Evolutionary conservation across 2,329 filamentous ascomycete genomes (phyloP).

Genomic region (Alternaria arborescens): DNA sequence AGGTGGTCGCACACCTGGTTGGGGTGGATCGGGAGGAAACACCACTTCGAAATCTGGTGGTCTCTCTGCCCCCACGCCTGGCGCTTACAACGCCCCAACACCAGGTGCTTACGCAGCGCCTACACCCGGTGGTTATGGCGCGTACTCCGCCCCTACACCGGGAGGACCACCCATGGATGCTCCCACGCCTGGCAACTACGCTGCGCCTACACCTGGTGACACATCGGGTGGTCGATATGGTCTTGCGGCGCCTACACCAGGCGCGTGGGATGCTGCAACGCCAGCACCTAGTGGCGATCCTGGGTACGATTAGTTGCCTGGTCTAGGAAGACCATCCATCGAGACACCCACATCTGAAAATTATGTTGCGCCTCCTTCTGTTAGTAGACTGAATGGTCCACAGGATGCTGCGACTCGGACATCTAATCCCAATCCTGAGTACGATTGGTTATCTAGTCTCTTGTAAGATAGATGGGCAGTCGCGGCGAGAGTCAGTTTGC

Average conservation of each 20-base stretch:
- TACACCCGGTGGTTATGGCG: slow-evolving; percentile 46
- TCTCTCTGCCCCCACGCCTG: slow-evolving; percentile 44
- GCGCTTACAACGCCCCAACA: slow-evolving; percentile 47
- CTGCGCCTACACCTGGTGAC: slow-evolving; percentile 50
- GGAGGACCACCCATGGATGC: slow-evolving; percentile 49
- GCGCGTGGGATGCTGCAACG: slow-evolving; percentile 62
- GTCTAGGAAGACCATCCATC: slow-evolving; percentile 40
- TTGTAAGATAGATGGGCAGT: slow-evolving; percentile 10
- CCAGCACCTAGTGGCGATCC: slow-evolving; percentile 39
- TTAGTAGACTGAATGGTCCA: slow-evolving; percentile 32
- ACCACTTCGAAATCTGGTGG: slow-evolving; percentile 38
- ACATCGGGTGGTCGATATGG: slow-evolving; percentile 41
- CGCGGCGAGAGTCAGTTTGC: background rate
- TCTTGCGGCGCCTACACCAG: slow-evolving; percentile 67
- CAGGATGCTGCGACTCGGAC: slow-evolving; percentile 59
- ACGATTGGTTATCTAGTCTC: slow-evolving; percentile 18
- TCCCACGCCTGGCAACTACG: slow-evolving; percentile 52
- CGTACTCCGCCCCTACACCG: slow-evolving; percentile 50
- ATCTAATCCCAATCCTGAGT: slow-evolving; percentile 34
- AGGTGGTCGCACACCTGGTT: slow-evolving; percentile 61
- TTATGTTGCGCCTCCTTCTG: slow-evolving; percentile 52
- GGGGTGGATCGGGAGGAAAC: slow-evolving; percentile 62
- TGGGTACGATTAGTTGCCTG: slow-evolving; percentile 30
- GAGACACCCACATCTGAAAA: slow-evolving; percentile 52
- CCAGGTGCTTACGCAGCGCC: slow-evolving; percentile 50